Evolutionary conservation across 2,329 filamentous ascomycete species (phyloP).

Genomic region (Blastomyces parvus): DNA sequence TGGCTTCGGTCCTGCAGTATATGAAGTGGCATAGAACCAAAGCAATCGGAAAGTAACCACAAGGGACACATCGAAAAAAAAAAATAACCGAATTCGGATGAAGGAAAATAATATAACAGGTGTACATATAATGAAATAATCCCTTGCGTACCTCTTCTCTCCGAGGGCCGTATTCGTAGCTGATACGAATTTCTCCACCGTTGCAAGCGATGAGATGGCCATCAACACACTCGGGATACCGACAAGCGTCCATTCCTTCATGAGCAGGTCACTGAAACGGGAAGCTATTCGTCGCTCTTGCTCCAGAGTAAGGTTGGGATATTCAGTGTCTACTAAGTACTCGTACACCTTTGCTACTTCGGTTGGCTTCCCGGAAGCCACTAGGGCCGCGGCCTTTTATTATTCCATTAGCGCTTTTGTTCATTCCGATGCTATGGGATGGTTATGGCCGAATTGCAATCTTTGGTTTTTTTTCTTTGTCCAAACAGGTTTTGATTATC

Average conservation of each 20-base stretch:
- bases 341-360: conserved; percentile 23
- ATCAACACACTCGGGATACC: conserved; percentile 26
- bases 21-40: neutral
- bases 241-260: conserved; percentile 27
- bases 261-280: conserved; percentile 23
- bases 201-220: conserved; percentile 23
- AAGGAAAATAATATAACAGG: neutral
- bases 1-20: neutral
- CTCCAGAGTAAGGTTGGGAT: conserved; percentile 11
- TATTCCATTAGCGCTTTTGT: neutral
- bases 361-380: conserved; percentile 20
- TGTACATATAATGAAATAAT: neutral
- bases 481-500: neutral
- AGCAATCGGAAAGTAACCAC: neutral
- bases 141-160: conserved; percentile 14
- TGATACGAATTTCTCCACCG: conserved; percentile 19
- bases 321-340: conserved; percentile 18
- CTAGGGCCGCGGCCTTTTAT: conserved; percentile 21
- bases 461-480: neutral
- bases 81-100: neutral
- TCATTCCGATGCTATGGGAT: neutral
- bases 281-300: conserved; percentile 16
- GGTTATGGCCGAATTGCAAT: neutral
- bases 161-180: conserved; percentile 14
- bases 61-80: neutral